Evolutionary conservation across 2,329 filamentous ascomycete species (phyloP).

Genomic region (Phialocephala sp.): DNA sequence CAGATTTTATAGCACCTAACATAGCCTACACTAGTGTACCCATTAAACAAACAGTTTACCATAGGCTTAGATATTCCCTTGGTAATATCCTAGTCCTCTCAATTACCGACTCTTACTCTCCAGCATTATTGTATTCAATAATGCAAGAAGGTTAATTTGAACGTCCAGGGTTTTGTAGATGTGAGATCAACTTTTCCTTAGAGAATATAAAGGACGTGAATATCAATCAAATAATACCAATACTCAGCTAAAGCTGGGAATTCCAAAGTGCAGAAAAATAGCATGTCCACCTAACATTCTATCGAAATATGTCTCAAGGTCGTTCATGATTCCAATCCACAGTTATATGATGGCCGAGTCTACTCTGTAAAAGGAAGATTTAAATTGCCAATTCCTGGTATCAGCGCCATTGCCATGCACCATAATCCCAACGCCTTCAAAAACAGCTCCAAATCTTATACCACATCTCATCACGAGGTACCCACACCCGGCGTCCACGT

Average conservation of each 20-base stretch:
- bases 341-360: background rate
- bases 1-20: too few relatives aligned
- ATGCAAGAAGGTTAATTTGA: too few relatives aligned
- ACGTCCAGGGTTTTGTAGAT: background rate
- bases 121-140: too few relatives aligned
- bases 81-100: too few relatives aligned
- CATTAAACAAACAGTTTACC: too few relatives aligned
- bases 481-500: slow-evolving; percentile 77
- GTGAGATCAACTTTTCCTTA: too few relatives aligned
- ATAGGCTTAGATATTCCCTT: too few relatives aligned
- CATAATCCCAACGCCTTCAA: slow-evolving; percentile 1
- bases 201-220: too few relatives aligned
- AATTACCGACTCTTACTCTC: too few relatives aligned
- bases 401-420: background rate
- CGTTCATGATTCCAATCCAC: background rate
- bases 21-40: too few relatives aligned
- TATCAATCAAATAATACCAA: background rate
- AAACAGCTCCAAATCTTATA: slow-evolving; percentile 45
- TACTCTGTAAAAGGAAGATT: background rate
- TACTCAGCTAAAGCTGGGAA: background rate
- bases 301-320: background rate
- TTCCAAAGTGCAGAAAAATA: background rate
- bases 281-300: background rate
- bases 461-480: slow-evolving; percentile 46
- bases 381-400: slow-evolving; percentile 4